phyloP scores from a whole-genome alignment of 306 rosid species.

The Dicorynia guianensis region DNA sequence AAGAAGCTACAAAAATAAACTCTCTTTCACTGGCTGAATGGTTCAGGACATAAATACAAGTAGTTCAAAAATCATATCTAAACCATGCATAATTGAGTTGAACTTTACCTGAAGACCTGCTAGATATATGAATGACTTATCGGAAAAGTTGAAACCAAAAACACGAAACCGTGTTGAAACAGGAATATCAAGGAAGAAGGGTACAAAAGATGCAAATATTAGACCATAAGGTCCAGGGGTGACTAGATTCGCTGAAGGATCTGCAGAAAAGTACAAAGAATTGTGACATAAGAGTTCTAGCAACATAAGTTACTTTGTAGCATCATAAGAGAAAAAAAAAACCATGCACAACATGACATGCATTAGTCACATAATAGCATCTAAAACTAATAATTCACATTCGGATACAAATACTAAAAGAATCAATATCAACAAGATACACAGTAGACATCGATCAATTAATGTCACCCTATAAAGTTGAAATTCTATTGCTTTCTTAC shows the following conservation, averaged over 20 bases:
- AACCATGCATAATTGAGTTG: constrained; percentile 18
- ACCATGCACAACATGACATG: constrained; percentile 24
- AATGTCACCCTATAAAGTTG: neutral
- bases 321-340: neutral
- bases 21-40: constrained; percentile 37
- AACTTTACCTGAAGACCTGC: constrained; percentile 91
- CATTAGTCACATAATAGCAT: constrained; percentile 27
- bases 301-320: constrained; percentile 5
- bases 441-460: constrained; percentile 9
- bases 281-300: constrained; percentile 33
- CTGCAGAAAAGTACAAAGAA: constrained; percentile 56
- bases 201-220: constrained; percentile 93
- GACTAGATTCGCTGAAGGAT: constrained; percentile 73
- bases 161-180: constrained; percentile 88
- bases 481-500: neutral
- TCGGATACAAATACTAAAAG: neutral
- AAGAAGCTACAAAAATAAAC: constrained; percentile 74
- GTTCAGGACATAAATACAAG: constrained; percentile 16
- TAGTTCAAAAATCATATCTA: neutral
- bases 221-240: constrained; percentile 97
- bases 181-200: constrained; percentile 97
- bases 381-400: neutral
- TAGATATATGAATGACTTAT: constrained; percentile 91
- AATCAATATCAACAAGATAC: constrained; percentile 20
- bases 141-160: constrained; percentile 80